Conservation (phyloP, 1,284 basidiomycete genomes). For the Rhodotorula sp. region DNA sequence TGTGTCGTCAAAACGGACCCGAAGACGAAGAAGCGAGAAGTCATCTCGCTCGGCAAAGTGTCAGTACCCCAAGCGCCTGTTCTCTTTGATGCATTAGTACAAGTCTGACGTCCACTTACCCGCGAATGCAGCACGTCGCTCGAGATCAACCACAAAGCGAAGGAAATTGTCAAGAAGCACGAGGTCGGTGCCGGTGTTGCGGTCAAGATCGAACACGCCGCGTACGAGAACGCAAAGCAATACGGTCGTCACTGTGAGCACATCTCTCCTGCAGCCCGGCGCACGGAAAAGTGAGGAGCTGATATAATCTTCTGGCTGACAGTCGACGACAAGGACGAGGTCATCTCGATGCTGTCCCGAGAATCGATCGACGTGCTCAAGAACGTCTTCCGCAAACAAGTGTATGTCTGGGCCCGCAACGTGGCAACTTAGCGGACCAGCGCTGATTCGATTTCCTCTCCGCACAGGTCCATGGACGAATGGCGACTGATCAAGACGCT, state of each 20-base stretch:
- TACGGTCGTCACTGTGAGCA: conserved; percentile 59
- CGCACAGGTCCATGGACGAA: conserved; percentile 84
- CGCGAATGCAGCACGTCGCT: conserved; percentile 68
- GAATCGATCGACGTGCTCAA: conserved; percentile 93
- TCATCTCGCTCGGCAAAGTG: conserved; percentile 91
- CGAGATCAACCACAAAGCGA: conserved; percentile 71
- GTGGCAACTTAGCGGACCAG: too few species aligned
- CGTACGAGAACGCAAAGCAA: conserved; percentile 92
- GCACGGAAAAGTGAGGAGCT: not conserved
- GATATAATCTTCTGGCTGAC: not conserved
- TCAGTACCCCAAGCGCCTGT: conserved; percentile 53
- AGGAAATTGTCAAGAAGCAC: conserved; percentile 80
- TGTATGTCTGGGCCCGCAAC: conserved; percentile 10
- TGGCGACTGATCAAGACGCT: conserved; percentile 91
- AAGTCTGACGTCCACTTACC: not conserved
- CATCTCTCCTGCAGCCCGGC: not conserved
- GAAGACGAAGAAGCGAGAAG: conserved; percentile 81
- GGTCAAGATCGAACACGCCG: conserved; percentile 96
- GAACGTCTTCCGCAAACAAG: conserved; percentile 52
- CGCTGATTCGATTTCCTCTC: conserved; percentile 28
- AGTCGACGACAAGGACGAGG: conserved; percentile 90
- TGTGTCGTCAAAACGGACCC: conserved; percentile 90
- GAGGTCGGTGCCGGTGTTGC: conserved; percentile 95
- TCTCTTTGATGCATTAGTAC: not conserved
- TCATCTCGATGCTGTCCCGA: conserved; percentile 85